Percentiles rank a stretch among this genome's conserved stretches.
These are phyloP conservation scores for Paxillus rubicundulus DNA, from an alignment of 768 basidiomycete genomes.

Conservation along the genomic window DNA sequence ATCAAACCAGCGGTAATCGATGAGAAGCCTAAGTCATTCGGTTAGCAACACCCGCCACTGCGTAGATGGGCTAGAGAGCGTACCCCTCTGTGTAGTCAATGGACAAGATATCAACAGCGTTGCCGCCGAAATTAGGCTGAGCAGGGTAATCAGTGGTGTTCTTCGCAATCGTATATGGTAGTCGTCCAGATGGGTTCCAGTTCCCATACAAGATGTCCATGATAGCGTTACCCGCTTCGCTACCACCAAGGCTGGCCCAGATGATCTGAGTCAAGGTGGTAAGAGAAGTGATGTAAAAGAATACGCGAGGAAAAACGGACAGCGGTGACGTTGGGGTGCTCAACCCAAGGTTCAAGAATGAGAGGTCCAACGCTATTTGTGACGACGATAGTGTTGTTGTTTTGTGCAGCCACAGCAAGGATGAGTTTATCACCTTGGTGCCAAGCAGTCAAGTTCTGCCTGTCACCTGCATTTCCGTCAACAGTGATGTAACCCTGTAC, in stretches of 20 bases:
- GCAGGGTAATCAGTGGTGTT: conserved; percentile 48
- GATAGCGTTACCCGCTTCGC: conserved; percentile 76
- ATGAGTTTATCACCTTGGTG: conserved; percentile 38
- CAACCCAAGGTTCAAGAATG: conserved; percentile 65
- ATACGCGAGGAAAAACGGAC: conserved; percentile 45
- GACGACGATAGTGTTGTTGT: conserved; percentile 78
- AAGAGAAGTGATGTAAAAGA: background rate
- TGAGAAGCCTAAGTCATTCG: conserved; percentile 41
- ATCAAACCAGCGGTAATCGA: conserved; percentile 76
- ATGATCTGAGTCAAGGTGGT: conserved; percentile 33
- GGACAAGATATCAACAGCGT: conserved; percentile 31
- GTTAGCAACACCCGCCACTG: background rate
- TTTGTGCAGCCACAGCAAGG: conserved; percentile 59
- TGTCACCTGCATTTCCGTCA: conserved; percentile 46
- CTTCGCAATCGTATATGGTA: conserved; percentile 78
- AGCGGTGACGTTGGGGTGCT: conserved; percentile 69
- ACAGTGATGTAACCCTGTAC: conserved; percentile 51
- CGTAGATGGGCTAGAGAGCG: background rate
- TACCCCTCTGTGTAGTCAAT: conserved; percentile 63
- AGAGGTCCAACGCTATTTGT: conserved; percentile 77
- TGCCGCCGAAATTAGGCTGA: conserved; percentile 30
- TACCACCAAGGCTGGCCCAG: conserved; percentile 60
- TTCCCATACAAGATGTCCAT: conserved; percentile 75
- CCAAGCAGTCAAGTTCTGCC: conserved; percentile 42
- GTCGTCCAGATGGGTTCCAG: conserved; percentile 70